Base-by-base conservation (phyloP, 495 filamentous ascomycete species). In the Glonium stellatum region DNA sequence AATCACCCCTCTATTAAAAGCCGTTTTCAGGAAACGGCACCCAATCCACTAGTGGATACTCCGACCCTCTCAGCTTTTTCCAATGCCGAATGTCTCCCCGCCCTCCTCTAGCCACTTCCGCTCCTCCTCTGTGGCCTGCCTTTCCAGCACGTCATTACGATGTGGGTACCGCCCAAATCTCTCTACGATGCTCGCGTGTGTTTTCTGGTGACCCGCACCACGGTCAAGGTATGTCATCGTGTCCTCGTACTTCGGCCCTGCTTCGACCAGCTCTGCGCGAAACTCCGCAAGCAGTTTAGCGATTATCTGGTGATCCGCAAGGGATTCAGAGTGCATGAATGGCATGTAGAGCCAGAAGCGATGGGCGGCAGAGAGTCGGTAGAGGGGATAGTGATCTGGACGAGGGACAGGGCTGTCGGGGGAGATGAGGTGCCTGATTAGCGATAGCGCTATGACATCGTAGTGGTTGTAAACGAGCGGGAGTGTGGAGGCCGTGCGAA, bases 281-380 rank as follows among this genome's bases (percentile, higher is more conserved):
- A 68, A 58, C 46, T 64, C 69, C 12, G 27, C 22, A 31, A 67
- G 18, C 19, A 67, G 47, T 49, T 59, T 59, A 13, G 51, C 58
- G 36, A 60, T 37, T 48, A 25, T 35, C 12, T 68, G 55, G 50
- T 78, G 76, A 39, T 71, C 63, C 22, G 52, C 61, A 3, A 69
- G 54, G 18, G 71, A 53, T 61, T 80, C 78, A 1, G 72, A 75
- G 61, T 80, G 78, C 65, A 68, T 67, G 3, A 80, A 59, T 4
- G 78, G 77, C 42, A 79, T 50, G 48, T 69, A 70, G 56, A 77
- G 72, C 78, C 78, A 80, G 8, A 64, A 42, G 1, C 71, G 67
- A 37, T 68, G 65, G 47, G 48, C 5, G 39, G 54, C n/a, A 27
- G 48, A 10, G 42, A 54, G 46, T 44, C 57, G 50, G 61, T 57